Evolutionary conservation across 257 asterid species (phyloP), one percentile per base, ranked within the genome.

Genomic region (Linderniella brevidens): DNA sequence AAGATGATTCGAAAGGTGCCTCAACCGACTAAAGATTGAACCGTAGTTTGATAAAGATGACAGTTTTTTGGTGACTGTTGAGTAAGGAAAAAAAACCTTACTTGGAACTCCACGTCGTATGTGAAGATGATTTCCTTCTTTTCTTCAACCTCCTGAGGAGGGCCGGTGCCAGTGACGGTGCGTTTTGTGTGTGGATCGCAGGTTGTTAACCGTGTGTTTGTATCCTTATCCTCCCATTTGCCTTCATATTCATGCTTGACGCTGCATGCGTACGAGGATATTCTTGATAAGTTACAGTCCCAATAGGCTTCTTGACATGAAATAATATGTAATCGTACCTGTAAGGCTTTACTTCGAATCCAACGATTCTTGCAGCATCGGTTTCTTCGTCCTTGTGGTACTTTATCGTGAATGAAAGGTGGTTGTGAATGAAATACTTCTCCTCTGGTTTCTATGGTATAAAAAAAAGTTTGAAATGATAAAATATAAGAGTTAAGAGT

Each of bases 341-440:
- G 17, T 13, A 43, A 3, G 48, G 48, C 17, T 43, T 43, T 43
- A 43, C 48, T 43, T 43, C 48, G n/a, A 43, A 43, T 43, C 48
- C 48, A 43, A 43, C 48, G 17, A 43, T 43, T 43, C 48, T 43
- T 13, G 48, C 48, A 9, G 48, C 17, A 43, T 43, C 48, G 8
- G 48, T 13, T 12, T 43, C 48, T 12, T 43, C 48, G n/a, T 43
- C 18, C 48, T 43, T 43, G 8, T 43, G 48, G 17, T 43, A 43
- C 19, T 16, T 43, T 11, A 43, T 18, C 11, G 19, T 16, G n/a
- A 43, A 43, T 3, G 48, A 13, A 15, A 43, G 17, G 48, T 43
- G 48, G 17, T 43, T 43, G 19, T 43, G 48, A 18, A 43, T 43
- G 17, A 43, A 43, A 13, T 43, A 43, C 9, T 43, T 43, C 17